Conservation (phyloP, 768 basidiomycete genomes). For the Floccularia luteovirens region DNA sequence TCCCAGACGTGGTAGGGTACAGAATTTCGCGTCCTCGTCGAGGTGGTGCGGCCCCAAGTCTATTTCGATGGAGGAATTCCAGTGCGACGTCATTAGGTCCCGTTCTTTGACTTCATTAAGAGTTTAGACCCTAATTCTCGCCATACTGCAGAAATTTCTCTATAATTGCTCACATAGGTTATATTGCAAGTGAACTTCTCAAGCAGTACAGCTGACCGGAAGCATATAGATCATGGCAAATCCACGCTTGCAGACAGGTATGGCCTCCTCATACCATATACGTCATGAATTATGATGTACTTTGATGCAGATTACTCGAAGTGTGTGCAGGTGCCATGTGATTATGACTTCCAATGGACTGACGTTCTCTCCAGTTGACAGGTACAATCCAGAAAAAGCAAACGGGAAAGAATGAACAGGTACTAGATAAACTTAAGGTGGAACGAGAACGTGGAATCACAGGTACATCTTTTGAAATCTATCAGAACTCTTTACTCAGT, state of each 20-base stretch:
- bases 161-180: slow-evolving; percentile 96
- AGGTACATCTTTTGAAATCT: slow-evolving; percentile 29
- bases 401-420: slow-evolving; percentile 70
- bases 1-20: no score
- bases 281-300: slow-evolving; percentile 1
- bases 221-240: slow-evolving; percentile 78
- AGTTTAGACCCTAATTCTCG: slow-evolving; percentile 1
- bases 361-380: slow-evolving; percentile 54
- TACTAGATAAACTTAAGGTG: slow-evolving; percentile 92
- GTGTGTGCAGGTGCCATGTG: slow-evolving; percentile 24
- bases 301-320: slow-evolving; percentile 57
- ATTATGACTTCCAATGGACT: slow-evolving; percentile 6
- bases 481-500: neutral
- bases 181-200: neutral
- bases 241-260: slow-evolving; percentile 87
- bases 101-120: no score
- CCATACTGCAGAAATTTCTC: slow-evolving; percentile 71
- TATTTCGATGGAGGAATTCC: slow-evolving; percentile 54
- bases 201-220: neutral
- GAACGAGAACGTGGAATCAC: slow-evolving; percentile 97
- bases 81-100: slow-evolving; percentile 65
- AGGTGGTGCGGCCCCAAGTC: slow-evolving; percentile 21
- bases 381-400: slow-evolving; percentile 71
- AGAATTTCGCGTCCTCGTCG: no score
- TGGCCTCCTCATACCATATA: slow-evolving; percentile 15